Percentiles rank a stretch among this genome's conserved stretches.
Conservation (phyloP, 441 rosid genomes). For the Arabidopsis lyrata region DNA sequence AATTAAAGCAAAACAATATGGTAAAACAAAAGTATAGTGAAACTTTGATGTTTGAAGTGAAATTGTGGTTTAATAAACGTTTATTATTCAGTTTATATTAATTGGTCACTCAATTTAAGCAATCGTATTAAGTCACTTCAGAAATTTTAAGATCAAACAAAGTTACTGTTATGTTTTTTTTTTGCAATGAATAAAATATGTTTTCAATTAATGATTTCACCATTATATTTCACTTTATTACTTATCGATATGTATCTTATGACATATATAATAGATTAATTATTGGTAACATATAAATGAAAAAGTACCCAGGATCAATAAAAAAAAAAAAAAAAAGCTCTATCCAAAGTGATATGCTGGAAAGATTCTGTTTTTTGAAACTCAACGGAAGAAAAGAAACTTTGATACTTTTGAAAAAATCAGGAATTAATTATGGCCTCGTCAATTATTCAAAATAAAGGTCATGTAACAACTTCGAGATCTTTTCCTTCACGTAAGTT, state of each 20-base stretch:
- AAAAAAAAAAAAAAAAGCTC: not conserved
- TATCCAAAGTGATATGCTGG: conserved; percentile 27
- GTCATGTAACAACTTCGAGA: conserved; percentile 20
- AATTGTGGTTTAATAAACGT: not conserved
- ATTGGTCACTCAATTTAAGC: not conserved
- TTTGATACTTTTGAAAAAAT: conserved; percentile 25
- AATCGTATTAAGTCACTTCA: not conserved
- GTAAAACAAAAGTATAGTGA: not conserved
- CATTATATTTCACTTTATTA: conserved; percentile 4
- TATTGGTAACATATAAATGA: conserved; percentile 22
- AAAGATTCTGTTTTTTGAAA: conserved; percentile 29
- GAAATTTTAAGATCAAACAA: not conserved
- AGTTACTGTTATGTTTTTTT: not conserved
- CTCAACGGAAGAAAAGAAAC: conserved; percentile 17
- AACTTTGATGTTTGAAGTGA: not conserved
- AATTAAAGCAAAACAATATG: conserved; percentile 35
- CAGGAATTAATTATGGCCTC: conserved; percentile 31
- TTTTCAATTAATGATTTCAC: not conserved
- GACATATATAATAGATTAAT: not conserved
- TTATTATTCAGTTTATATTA: not conserved
- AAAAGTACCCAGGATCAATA: conserved; percentile 26
- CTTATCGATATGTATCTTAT: not conserved
- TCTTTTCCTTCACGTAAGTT: conserved; percentile 2
- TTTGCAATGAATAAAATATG: not conserved
- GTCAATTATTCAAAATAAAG: conserved; percentile 44